Conservation (phyloP, 768 basidiomycete species). For the Galerina sulciceps region DNA sequence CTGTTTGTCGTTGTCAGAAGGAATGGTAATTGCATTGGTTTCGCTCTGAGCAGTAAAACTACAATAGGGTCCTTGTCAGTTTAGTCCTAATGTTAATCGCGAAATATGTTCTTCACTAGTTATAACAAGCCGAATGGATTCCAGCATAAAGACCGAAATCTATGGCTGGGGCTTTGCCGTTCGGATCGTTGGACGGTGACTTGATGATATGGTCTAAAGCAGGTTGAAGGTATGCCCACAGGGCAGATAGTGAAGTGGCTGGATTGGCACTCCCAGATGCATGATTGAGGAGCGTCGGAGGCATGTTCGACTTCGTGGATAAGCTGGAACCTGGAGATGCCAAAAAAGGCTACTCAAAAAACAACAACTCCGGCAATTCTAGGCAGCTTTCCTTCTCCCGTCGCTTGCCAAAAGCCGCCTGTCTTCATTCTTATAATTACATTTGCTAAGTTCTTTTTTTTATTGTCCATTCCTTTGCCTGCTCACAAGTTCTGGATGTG, state of each 20-base stretch:
- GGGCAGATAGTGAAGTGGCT: constrained; percentile 67
- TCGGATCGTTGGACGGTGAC: constrained; percentile 59
- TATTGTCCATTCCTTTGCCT: too few species aligned
- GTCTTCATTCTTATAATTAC: too few species aligned
- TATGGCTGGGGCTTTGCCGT: constrained; percentile 68
- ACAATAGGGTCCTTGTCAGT: constrained; percentile 16
- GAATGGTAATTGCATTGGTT: constrained; percentile 24
- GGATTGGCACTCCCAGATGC: constrained; percentile 74
- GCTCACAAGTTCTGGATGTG: neutral
- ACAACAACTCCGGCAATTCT: neutral
- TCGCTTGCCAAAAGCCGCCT: neutral
- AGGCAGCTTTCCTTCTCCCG: neutral
- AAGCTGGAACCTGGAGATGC: constrained; percentile 4
- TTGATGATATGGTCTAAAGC: constrained; percentile 80
- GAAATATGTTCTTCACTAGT: constrained; percentile 58
- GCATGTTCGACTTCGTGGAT: constrained; percentile 18
- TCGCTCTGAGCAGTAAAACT: constrained; percentile 66
- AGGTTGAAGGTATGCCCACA: constrained; percentile 78
- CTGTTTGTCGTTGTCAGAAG: constrained; percentile 10
- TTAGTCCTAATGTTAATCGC: constrained; percentile 1
- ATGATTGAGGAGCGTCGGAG: constrained; percentile 48
- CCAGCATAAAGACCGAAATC: constrained; percentile 76
- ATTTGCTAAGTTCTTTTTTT: neutral
- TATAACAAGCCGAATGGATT: constrained; percentile 83
- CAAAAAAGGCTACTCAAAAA: neutral